Conservation (phyloP, 129 eudicot species). For the Saposhnikovia divaricata region DNA sequence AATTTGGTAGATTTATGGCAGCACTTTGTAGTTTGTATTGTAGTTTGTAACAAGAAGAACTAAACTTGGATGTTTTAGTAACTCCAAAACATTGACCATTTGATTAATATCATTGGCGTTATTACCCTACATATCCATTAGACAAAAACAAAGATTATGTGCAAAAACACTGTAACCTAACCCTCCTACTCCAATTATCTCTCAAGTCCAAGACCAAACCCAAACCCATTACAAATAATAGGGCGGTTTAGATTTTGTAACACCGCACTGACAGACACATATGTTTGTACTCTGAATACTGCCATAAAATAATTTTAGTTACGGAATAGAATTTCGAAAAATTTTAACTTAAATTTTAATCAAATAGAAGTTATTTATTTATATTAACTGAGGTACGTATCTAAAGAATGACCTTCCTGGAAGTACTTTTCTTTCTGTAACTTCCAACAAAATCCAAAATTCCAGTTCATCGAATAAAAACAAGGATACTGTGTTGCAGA, state of each 20-base stretch:
- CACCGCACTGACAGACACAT: not conserved
- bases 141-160: not conserved
- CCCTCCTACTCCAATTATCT: not conserved
- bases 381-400: not conserved
- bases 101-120: not conserved
- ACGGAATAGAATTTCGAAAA: too few relatives aligned
- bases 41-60: not conserved
- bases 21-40: not conserved
- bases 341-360: too few relatives aligned
- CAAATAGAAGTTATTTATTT: too few relatives aligned
- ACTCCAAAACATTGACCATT: not conserved
- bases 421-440: not conserved
- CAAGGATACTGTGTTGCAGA: not conserved
- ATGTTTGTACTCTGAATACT: too few relatives aligned
- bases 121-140: not conserved
- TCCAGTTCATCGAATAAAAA: slow-evolving; percentile 6
- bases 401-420: not conserved
- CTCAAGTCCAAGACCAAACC: not conserved
- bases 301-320: too few relatives aligned
- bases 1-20: not conserved
- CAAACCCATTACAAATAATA: not conserved
- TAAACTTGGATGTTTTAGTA: not conserved
- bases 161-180: not conserved
- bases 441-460: slow-evolving; percentile 9
- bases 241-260: not conserved